Base-by-base conservation (phyloP, 768 basidiomycete genomes). In the Hypsizygus marmoreus region DNA sequence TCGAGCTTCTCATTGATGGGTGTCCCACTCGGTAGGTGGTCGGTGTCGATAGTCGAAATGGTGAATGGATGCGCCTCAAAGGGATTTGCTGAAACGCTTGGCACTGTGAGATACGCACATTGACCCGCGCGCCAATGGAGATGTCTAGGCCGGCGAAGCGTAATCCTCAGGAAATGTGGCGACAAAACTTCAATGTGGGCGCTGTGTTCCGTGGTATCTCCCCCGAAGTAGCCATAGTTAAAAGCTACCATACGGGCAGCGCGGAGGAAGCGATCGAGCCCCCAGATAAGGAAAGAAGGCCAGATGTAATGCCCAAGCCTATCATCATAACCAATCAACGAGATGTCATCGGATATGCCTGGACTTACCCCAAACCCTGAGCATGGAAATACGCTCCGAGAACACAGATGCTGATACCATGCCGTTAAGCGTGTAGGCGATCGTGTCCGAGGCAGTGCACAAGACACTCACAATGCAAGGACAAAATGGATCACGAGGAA, bases 51-150 rank as follows among this genome's bases (percentile, higher is more conserved):
- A 24, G 61, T 75, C 9, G 76, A 67, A 44, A 84, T 81, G 0
- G 81, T 80, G 60, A 84, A 83, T 3, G 81, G 81, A 51, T 83
- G 81, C 0, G 76, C 60, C 54, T 82, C 76, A 24, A 76, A 70
- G 4, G 76, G 76, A n/a, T n/a, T n/a, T 0, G 39, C 33, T 11
- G 75, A 76, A 4, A 80, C 65, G 0, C 66, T 56, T 4, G 79
- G 79, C 50, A 81, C 63, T 4, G 66, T 68, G 20, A 83, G 64
- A 49, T 72, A 82, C 0, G 71, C 76, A 28, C 72, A 68, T 59
- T 83, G 81, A 11, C 81, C 81, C 0, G 81, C 67, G 14, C 63
- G 64, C 63, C 82, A 75, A 49, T 68, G 68, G 4, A 68, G 59
- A 14, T 57, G 43, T 7, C 45, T 45, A 6, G 75, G 71, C n/a